Conservation (phyloP, 345 rosid species). For the Linum usitatissimum region DNA sequence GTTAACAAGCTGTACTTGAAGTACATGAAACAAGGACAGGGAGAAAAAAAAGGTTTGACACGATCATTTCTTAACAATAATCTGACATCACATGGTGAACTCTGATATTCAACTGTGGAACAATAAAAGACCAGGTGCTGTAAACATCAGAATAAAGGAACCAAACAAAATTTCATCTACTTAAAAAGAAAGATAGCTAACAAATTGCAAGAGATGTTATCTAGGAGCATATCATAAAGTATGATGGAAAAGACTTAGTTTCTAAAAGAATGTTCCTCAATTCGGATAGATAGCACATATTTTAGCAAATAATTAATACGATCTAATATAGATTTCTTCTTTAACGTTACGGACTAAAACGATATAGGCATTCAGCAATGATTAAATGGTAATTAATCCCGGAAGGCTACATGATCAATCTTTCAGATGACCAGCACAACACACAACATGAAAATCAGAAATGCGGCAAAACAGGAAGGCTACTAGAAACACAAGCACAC, state of each 20-base stretch:
- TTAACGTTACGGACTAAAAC: too few relatives aligned
- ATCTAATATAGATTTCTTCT: too few relatives aligned
- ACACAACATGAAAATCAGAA: background rate
- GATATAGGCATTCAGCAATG: too few relatives aligned
- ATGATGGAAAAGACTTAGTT: background rate
- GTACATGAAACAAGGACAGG: slow-evolving; percentile 8
- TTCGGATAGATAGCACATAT: too few relatives aligned
- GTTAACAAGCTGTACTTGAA: background rate
- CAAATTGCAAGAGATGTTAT: background rate
- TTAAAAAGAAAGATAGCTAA: too few relatives aligned
- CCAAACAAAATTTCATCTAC: background rate
- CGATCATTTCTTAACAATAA: background rate
- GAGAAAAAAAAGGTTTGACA: background rate
- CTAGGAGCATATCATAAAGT: background rate
- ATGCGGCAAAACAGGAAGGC: background rate
- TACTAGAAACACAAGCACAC: background rate
- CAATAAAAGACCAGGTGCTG: background rate
- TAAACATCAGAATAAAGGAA: background rate
- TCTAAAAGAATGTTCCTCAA: background rate
- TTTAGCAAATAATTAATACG: too few relatives aligned
- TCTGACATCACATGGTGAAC: background rate
- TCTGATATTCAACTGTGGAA: background rate
- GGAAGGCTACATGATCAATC: background rate
- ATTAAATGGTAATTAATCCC: too few relatives aligned
- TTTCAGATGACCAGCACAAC: background rate